A percentile compares a stretch with the other conserved stretches of the same genome.
Conservation (phyloP, 306 rosid genomes). For the Vigna radiata region DNA sequence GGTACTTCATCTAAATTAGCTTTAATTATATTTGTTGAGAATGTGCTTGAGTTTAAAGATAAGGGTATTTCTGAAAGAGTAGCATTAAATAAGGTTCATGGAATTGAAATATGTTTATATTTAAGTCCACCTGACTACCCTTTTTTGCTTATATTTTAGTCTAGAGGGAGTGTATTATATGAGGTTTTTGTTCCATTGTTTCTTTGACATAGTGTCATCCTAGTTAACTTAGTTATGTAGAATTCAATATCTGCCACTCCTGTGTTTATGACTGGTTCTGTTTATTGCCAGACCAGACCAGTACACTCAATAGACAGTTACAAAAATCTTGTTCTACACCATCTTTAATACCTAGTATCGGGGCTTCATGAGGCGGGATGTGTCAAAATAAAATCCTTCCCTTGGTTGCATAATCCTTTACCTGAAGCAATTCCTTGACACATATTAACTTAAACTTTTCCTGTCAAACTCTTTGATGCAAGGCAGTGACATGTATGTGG, state of each 20-base stretch:
- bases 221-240: conserved; percentile 14
- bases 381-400: conserved; percentile 26
- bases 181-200: conserved; percentile 29
- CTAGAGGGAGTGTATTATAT: neutral
- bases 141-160: too few relatives aligned
- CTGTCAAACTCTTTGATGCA: conserved; percentile 19
- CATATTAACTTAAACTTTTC: conserved; percentile 8
- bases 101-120: too few relatives aligned
- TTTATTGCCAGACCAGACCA: conserved; percentile 5
- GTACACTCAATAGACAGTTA: conserved; percentile 3
- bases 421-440: conserved; percentile 17
- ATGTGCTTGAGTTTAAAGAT: too few relatives aligned
- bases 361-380: neutral
- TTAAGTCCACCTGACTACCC: too few relatives aligned
- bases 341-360: neutral
- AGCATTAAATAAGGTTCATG: too few relatives aligned
- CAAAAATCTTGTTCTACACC: conserved; percentile 16
- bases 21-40: too few relatives aligned
- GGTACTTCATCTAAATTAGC: too few relatives aligned
- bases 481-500: conserved; percentile 22
- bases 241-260: neutral
- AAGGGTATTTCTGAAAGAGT: too few relatives aligned
- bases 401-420: conserved; percentile 13
- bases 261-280: conserved; percentile 3
- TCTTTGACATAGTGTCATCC: conserved; percentile 3